Conservation (phyloP, 176 grass and related monocot genomes). For the Oryza officinalis region DNA sequence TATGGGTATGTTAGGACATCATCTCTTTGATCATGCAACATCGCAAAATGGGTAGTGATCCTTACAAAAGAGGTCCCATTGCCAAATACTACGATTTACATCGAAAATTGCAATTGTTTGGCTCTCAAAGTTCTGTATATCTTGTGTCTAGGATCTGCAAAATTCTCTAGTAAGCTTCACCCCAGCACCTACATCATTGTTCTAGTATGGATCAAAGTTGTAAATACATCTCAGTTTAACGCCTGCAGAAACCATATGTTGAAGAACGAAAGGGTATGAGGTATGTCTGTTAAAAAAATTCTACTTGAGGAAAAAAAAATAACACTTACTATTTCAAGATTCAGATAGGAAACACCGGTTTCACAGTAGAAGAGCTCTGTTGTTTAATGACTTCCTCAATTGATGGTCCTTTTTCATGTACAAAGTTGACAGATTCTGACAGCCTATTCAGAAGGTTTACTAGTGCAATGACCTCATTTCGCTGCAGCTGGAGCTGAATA, state of each 20-base stretch:
- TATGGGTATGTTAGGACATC: neutral
- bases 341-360: slow-evolving; percentile 44
- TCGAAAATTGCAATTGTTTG: slow-evolving; percentile 17
- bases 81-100: slow-evolving; percentile 21
- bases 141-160: slow-evolving; percentile 22
- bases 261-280: slow-evolving; percentile 7
- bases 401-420: slow-evolving; percentile 70
- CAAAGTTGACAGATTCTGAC: slow-evolving; percentile 91
- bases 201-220: slow-evolving; percentile 1
- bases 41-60: neutral
- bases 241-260: slow-evolving; percentile 8
- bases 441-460: slow-evolving; percentile 92
- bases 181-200: slow-evolving; percentile 26
- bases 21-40: neutral
- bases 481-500: slow-evolving; percentile 84
- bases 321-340: slow-evolving; percentile 24
- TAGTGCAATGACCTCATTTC: slow-evolving; percentile 92
- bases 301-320: neutral
- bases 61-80: neutral
- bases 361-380: slow-evolving; percentile 38
- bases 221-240: slow-evolving; percentile 24
- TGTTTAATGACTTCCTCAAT: slow-evolving; percentile 60
- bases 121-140: slow-evolving; percentile 17
- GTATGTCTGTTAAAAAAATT: neutral
- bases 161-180: slow-evolving; percentile 34